Base-by-base conservation (phyloP, 768 basidiomycete species). In the Boletus tomentosulus region DNA sequence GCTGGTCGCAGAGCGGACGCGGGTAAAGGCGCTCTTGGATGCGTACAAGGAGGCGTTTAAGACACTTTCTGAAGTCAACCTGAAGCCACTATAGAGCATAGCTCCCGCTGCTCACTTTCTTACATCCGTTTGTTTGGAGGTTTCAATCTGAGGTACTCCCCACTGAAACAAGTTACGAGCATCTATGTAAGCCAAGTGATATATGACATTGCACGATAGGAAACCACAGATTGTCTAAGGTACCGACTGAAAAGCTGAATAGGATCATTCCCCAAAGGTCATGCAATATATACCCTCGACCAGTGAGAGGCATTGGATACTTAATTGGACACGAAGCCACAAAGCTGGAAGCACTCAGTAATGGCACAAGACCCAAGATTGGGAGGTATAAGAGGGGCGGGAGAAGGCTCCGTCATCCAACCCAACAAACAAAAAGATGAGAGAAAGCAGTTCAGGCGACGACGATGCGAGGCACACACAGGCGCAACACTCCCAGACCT, bases 1-100 rank as follows among this genome's bases (percentile, higher is more conserved):
- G 56, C 76, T 98, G 48, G 94, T 97, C 44, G 89, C 91, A 42
- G 97, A 99, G 75, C 79, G 97, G 51, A 80, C 91, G 57, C 78
- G 97, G 66, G 90, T 99, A 19, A 98, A 98, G 80, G 87, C 92
- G 2, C 70, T 98, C 48, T 75, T 99, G 62, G 93, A 98, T 65
- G 96, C 96, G 15, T 99, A 99, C 73, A 94, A 87, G 78, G 95
- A 89, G 41, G 91, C 91, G 46, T 93, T 93, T 72, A 92, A 87
- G 72, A 92, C 82, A 16, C 74, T 93, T 25, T 87, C 89, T 3
- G 91, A 93, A 61, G 84, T 93, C 49, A 87, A 80, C 63, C 67
- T 93, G 62, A 90, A 88, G 69, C 79, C 86, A 12, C 71, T 71
- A 53, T 80, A 72, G 64, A 57, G 19, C 27, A 6, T 52, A 24